A percentile compares a stretch with the other conserved stretches of the same genome.
phyloP scores from a whole-genome alignment of 1,139 yeast species.

The Nadsonia commutata region DNA sequence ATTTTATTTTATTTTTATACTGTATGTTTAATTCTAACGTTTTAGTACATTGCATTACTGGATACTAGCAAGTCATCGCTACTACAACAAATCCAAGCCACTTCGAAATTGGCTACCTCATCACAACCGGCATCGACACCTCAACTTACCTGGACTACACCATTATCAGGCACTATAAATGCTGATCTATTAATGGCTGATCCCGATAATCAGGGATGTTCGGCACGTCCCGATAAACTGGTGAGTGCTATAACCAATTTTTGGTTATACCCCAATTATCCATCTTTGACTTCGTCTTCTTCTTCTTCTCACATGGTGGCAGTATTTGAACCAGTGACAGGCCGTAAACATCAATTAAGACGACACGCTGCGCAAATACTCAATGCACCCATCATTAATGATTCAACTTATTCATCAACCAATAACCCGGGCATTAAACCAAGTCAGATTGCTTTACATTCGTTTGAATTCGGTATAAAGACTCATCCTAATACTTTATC shows the following conservation, averaged over 20 bases:
- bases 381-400: conserved; percentile 11
- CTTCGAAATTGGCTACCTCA: not conserved
- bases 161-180: not conserved
- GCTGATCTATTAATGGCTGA: not conserved
- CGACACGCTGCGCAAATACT: conserved; percentile 16
- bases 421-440: not conserved
- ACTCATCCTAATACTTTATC: not conserved
- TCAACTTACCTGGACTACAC: not conserved
- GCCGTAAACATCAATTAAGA: conserved; percentile 30
- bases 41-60: not conserved
- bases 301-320: conserved; percentile 8
- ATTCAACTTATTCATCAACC: conserved; percentile 5
- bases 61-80: not conserved
- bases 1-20: not conserved
- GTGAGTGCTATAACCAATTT: not conserved
- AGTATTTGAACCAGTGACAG: conserved; percentile 25
- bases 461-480: not conserved
- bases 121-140: not conserved
- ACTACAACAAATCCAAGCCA: not conserved
- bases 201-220: not conserved
- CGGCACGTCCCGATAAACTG: not conserved
- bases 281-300: not conserved
- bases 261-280: not conserved
- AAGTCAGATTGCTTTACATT: not conserved
- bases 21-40: too few relatives aligned